Base-by-base conservation (phyloP, 2,329 filamentous ascomycete species). In the Ceratocystis smalleyi region DNA sequence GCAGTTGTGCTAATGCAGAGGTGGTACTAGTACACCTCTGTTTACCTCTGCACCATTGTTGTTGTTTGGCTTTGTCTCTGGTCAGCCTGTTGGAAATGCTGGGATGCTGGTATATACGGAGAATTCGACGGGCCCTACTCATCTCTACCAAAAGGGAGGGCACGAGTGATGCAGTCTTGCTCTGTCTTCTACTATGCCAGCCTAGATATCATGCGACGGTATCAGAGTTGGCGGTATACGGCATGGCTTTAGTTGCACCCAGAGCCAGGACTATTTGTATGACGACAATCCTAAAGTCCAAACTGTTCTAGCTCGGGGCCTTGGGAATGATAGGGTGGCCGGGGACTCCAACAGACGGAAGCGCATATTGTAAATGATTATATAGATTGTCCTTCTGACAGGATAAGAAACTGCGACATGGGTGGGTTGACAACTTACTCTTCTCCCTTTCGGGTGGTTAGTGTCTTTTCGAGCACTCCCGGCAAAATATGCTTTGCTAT, bases 281-380 rank as follows among this genome's bases (percentile, higher is more conserved):
- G 12, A 35, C 17, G 5, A 19, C 30, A n/a, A 27, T 19, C 17
- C 15, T 40, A 40, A 57, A 10, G 27, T 8, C 19, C n/a, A 7
- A 8, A n/a, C 54, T 57, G 15, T 35, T 19, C 12, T 27, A 15
- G n/a, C 47, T 24, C 10, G 17, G 22, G 27, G 54, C 30, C 8
- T 5, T 17, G 22, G 49, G 49, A 30, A 27, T 15, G 12, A 47
- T 51, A 15, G 22, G 35, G 32, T 57, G 54, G 12, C 7, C 15
- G 27, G 54, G 35, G 17, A 57, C 30, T 8, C 3, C 51, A 30
- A n/a, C 17, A 30, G 27, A 35, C 7, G 47, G 32, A 19, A 32
- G 27, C 7, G 54, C 54, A 19, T 30, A 30, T 57, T 24, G 54
- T 57, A 57, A 57, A 57, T 57, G 54, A 57, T 57, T 57, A 30